Conservation (phyloP, 1,139 yeast genomes). For the Diutina ranongensis region DNA sequence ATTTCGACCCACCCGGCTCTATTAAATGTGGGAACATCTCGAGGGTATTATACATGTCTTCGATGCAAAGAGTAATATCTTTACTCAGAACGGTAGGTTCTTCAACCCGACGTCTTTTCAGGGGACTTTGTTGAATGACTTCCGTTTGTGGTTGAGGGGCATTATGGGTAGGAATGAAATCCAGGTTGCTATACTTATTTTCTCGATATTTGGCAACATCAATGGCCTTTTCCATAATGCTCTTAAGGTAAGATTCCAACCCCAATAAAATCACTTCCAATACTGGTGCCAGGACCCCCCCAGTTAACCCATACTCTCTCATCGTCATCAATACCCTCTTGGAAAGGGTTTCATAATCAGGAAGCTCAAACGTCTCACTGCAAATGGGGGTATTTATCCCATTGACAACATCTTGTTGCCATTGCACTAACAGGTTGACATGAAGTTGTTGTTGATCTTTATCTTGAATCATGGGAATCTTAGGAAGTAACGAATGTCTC, state of each 20-base stretch:
- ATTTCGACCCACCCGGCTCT: conserved; percentile 55
- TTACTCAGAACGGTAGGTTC: conserved; percentile 8
- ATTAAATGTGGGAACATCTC: conserved; percentile 54
- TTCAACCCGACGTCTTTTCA: background rate
- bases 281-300: conserved; percentile 61
- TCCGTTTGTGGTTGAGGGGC: background rate
- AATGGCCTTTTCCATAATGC: conserved; percentile 62
- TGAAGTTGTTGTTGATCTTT: conserved; percentile 38
- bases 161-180: conserved; percentile 18
- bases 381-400: conserved; percentile 82
- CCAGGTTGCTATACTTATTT: conserved; percentile 39
- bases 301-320: conserved; percentile 86
- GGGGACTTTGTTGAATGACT: background rate
- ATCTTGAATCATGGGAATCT: conserved; percentile 70
- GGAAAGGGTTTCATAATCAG: conserved; percentile 63
- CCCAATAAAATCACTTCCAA: conserved; percentile 73
- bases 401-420: conserved; percentile 90
- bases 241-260: conserved; percentile 66
- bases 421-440: conserved; percentile 53
- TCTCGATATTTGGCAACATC: conserved; percentile 57
- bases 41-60: conserved; percentile 55
- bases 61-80: conserved; percentile 42
- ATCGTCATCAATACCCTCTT: conserved; percentile 72
- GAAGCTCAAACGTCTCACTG: conserved; percentile 69
- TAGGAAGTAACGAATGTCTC: conserved; percentile 76